These are phyloP conservation scores for Nemania sp. DNA, from an alignment of 2,329 filamentous ascomycete species.

Conservation along the genomic window DNA sequence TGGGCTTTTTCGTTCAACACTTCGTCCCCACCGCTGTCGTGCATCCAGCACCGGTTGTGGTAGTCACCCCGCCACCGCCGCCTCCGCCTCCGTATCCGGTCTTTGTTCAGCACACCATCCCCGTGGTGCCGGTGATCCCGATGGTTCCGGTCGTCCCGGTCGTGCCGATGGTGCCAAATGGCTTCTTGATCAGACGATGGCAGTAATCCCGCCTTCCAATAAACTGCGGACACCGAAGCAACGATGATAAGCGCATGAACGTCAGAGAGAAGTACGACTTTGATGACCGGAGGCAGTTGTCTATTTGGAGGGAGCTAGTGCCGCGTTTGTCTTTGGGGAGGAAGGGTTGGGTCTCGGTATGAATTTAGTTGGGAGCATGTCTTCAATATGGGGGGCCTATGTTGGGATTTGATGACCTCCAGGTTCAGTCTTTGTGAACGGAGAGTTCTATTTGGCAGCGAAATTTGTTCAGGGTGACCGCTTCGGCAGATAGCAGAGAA, in stretches of 20 bases:
- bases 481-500: too few species aligned
- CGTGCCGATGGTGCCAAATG: conserved; percentile 13
- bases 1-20: conserved; percentile 8
- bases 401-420: too few species aligned
- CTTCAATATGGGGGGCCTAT: too few species aligned
- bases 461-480: too few species aligned
- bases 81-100: conserved; percentile 9
- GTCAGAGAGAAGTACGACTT: not conserved
- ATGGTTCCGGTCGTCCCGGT: not conserved
- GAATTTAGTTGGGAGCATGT: too few species aligned
- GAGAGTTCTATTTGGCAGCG: too few species aligned
- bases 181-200: conserved; percentile 11
- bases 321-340: too few species aligned
- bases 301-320: not conserved
- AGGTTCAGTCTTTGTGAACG: too few species aligned
- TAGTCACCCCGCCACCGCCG: conserved; percentile 15
- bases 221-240: not conserved
- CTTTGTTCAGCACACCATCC: conserved; percentile 1
- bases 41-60: not conserved
- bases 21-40: not conserved
- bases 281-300: not conserved
- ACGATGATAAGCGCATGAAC: not conserved
- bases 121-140: conserved; percentile 5
- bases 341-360: too few species aligned
- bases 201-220: not conserved